phyloP scores from a whole-genome alignment of 305 asterid genomes.

The Plantago coronopus region DNA sequence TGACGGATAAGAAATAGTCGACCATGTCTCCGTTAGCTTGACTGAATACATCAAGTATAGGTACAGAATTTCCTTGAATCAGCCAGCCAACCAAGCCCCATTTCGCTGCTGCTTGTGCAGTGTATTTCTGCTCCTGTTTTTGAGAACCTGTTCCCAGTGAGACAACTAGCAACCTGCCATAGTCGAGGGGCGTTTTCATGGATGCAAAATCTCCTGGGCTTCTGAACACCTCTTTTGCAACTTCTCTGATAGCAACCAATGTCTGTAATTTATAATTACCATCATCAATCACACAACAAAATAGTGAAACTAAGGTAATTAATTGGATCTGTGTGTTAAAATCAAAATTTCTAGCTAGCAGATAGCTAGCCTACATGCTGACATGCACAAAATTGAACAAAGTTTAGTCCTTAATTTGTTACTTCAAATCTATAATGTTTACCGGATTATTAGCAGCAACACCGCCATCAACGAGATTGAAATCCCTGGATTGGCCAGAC shows the following conservation, averaged over 20 bases:
- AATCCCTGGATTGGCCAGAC: slow-evolving; percentile 36
- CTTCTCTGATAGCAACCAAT: slow-evolving; percentile 42
- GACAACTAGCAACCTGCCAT: slow-evolving; percentile 31
- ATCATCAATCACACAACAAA: not conserved
- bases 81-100: slow-evolving; percentile 58
- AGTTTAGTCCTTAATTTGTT: no score
- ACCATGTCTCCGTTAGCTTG: slow-evolving; percentile 48
- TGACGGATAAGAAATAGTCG: slow-evolving; percentile 38
- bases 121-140: slow-evolving; percentile 34
- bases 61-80: slow-evolving; percentile 32
- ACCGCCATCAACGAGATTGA: slow-evolving; percentile 58
- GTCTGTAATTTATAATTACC: slow-evolving; percentile 28
- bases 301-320: no score
- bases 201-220: slow-evolving; percentile 32
- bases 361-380: no score
- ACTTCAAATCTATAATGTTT: no score
- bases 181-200: slow-evolving; percentile 23
- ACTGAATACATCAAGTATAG: slow-evolving; percentile 40
- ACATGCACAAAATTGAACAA: no score
- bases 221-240: slow-evolving; percentile 24
- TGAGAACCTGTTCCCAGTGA: slow-evolving; percentile 59
- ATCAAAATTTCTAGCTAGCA: not conserved
- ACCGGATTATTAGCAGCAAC: slow-evolving; percentile 56
- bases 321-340: not conserved
- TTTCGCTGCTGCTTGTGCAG: slow-evolving; percentile 36